phyloP scores from a whole-genome alignment of 1,284 basidiomycete species.

The Thecaphora thlaspeos region DNA sequence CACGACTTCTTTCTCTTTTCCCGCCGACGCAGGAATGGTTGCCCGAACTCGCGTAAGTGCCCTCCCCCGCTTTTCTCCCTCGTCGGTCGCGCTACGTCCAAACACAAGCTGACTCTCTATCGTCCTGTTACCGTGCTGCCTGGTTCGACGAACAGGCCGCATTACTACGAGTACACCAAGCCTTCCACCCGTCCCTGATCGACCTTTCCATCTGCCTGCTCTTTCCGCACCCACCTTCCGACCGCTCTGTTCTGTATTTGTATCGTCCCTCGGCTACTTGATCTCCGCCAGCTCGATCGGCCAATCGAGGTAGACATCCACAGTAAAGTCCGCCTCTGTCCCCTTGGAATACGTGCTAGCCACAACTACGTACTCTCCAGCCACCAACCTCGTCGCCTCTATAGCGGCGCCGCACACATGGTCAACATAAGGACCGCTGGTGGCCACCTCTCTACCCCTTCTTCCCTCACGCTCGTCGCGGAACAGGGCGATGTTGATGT shows the following conservation, averaged over 20 bases:
- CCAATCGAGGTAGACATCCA: conserved; percentile 28
- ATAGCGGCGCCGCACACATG: conserved; percentile 22
- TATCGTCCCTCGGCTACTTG: no score
- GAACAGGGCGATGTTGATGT: conserved; percentile 21
- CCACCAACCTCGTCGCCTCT: conserved; percentile 6
- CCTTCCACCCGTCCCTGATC: no score
- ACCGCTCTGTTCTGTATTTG: no score
- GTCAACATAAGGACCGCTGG: conserved; percentile 27
- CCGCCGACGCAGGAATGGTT: conserved; percentile 60
- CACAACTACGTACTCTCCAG: conserved; percentile 18
- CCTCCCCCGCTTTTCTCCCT: background rate
- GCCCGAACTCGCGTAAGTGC: conserved; percentile 60
- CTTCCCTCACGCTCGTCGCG: background rate
- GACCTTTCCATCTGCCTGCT: no score
- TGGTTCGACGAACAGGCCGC: no score
- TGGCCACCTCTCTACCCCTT: conserved; percentile 12
- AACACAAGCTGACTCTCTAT: background rate
- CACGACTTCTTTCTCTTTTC: no score
- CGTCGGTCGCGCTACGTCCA: no score
- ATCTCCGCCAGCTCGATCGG: conserved; percentile 6
- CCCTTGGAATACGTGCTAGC: conserved; percentile 18
- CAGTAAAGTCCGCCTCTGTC: conserved; percentile 11
- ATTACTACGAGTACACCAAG: conserved; percentile 8
- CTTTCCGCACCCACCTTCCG: no score
- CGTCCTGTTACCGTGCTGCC: no score